Evolutionary conservation across 192 early-diverging fungal species (phyloP), one percentile per base, ranked within the genome.

Genomic region (Linnemannia exigua): DNA sequence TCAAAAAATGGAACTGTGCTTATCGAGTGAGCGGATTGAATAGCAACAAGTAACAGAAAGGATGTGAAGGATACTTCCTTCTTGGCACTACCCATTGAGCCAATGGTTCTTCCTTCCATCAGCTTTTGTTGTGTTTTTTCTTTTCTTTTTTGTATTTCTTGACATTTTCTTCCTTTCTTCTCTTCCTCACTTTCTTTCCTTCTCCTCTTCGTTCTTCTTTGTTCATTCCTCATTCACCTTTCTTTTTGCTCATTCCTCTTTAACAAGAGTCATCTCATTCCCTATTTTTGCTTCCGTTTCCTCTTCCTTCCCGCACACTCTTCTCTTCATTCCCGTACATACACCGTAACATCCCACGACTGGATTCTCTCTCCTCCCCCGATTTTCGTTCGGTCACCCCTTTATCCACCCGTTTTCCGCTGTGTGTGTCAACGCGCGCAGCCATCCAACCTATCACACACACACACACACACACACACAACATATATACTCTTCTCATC

Each of bases 341-440:
- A 14, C 25, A 31, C 22, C 22, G 50, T 58, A 58, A 25, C 50
- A 25, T 25, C 52, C 7, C 52, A n/a, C 58, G 58, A 63, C 58
- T 31, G 9, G n/a, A 63, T 16, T 3, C 48, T 61, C 54, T n/a
- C 25, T 61, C 28, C 58, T 54, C 22, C 52, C 22, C 22, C 28
- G 12, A 63, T 31, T 63, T 63, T 63, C 58, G 58, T 63, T 63
- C 58, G 31, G 58, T 63, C 58, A 63, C 48, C 48, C 48, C 48
- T 15, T 61, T 63, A 31, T 31, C 3, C 28, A 3, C 12, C 11
- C 52, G 7, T 8, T 63, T 61, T 31, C 28, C 15, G 58, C 58
- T 63, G 58, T 63, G 58, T 63, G 48, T 50, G 48, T 50, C 41
- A 44, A 15, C 11, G 28, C 58, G 58, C 58, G 52, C 7, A 25